These are phyloP conservation scores for Erythrobasidium yunnanense DNA, from an alignment of 768 basidiomycete genomes.

Conservation along the genomic window DNA sequence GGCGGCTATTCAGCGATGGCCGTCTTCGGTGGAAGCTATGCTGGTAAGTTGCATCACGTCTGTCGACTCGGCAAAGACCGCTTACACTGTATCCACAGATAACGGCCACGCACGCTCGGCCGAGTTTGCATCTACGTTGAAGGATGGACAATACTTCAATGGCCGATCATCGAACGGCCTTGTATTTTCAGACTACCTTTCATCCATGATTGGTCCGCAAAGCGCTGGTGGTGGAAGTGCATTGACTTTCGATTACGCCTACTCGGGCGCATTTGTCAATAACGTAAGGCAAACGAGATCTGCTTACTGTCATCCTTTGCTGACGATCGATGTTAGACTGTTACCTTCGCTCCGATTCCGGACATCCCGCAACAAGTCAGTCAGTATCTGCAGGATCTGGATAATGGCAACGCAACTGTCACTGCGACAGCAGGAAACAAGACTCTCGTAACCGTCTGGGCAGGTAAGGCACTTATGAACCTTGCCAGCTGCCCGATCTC, in stretches of 20 bases:
- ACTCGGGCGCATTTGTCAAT: slow-evolving; percentile 9
- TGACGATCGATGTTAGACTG: neutral
- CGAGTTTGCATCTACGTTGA: neutral
- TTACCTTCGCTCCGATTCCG: neutral
- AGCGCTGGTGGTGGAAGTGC: neutral
- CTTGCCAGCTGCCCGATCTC: neutral
- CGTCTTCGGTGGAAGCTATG: slow-evolving; percentile 19
- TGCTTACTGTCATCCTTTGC: neutral
- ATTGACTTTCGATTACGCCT: slow-evolving; percentile 10
- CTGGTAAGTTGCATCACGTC: neutral
- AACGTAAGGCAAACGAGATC: neutral
- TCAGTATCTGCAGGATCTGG: neutral
- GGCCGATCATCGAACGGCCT: slow-evolving; percentile 19
- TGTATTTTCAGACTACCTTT: slow-evolving; percentile 5
- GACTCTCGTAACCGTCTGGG: slow-evolving; percentile 17
- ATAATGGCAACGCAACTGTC: slow-evolving; percentile 14
- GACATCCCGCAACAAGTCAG: slow-evolving; percentile 12
- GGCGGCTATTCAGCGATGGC: slow-evolving; percentile 14
- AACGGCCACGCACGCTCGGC: neutral
- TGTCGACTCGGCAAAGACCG: neutral
- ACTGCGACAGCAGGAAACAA: slow-evolving; percentile 7
- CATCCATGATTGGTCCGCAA: neutral
- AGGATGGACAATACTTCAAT: neutral
- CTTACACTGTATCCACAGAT: neutral
- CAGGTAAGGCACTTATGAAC: neutral